A percentile compares a stretch with the other conserved stretches of the same genome.
phyloP scores from a whole-genome alignment of 225 moss, liverwort and hornwort species.

The Straminergon stramineum region DNA sequence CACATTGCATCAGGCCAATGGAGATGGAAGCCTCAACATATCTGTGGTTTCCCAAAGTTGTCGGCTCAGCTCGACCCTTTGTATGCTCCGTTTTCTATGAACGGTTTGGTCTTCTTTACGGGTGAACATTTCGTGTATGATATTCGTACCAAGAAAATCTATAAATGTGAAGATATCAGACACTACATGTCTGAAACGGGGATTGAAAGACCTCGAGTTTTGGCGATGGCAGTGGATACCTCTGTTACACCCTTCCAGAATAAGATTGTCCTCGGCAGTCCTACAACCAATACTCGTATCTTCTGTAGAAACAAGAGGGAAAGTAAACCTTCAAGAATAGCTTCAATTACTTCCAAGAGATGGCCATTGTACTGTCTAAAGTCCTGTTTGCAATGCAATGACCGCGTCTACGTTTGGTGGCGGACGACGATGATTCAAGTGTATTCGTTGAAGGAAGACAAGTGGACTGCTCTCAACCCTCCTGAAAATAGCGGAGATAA shows the following conservation, averaged over 20 bases:
- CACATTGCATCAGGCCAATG: not conserved
- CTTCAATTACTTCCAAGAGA: not conserved
- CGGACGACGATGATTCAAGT: not conserved
- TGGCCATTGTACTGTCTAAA: not conserved
- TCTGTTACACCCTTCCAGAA: fast-evolving
- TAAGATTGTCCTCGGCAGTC: not conserved
- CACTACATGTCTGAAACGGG: fast-evolving
- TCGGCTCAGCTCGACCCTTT: not conserved
- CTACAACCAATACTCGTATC: not conserved
- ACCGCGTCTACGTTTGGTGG: not conserved
- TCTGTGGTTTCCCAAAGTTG: no score
- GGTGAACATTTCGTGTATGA: fast-evolving
- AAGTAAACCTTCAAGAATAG: not conserved
- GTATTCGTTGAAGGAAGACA: not conserved
- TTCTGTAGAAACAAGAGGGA: fast-evolving
- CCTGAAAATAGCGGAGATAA: not conserved
- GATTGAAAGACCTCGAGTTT: not conserved
- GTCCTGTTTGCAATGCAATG: not conserved
- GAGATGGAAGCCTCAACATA: not conserved
- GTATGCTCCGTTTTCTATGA: not conserved
- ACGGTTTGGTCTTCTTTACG: not conserved
- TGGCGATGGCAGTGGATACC: not conserved
- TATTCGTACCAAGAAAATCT: not conserved
- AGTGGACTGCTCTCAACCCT: not conserved
- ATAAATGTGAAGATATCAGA: fast-evolving